A percentile compares a stretch with the other conserved stretches of the same genome.
These are phyloP conservation scores for Lomentospora prolificans DNA, from an alignment of 2,329 filamentous ascomycete genomes.

Conservation along the genomic window DNA sequence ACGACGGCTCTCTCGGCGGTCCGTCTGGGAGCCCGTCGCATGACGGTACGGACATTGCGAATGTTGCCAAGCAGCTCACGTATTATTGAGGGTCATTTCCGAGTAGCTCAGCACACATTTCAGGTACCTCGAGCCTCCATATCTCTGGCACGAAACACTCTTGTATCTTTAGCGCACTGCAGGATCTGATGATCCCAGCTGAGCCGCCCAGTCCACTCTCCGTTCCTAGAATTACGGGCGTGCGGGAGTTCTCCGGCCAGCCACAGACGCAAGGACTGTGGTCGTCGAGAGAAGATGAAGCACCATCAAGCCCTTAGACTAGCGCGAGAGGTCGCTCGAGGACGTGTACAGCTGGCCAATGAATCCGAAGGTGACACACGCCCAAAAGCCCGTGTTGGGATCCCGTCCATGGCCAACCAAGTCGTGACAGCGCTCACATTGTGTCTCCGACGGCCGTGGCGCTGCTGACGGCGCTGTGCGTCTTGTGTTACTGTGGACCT, in stretches of 20 bases:
- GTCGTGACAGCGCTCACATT: background rate
- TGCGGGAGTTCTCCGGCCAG: background rate
- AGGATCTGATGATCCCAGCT: background rate
- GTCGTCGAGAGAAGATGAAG: background rate
- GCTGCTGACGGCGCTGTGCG: background rate
- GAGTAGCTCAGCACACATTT: background rate
- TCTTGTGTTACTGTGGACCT: background rate
- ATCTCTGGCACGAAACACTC: too few species aligned
- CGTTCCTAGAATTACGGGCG: background rate
- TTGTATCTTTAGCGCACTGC: too few species aligned
- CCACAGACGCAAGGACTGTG: background rate
- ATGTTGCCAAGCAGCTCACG: too few species aligned
- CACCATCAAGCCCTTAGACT: background rate
- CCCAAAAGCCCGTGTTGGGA: background rate
- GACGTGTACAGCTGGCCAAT: background rate
- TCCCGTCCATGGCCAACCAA: background rate
- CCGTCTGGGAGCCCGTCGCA: background rate
- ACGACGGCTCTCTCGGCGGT: background rate
- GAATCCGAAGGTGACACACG: background rate
- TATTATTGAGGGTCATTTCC: too few species aligned
- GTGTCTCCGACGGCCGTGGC: background rate
- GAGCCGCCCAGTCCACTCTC: too few species aligned
- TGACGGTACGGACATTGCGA: background rate
- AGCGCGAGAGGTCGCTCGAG: background rate
- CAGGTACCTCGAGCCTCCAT: too few species aligned